Percentiles rank a stretch among this genome's conserved stretches.
These are phyloP conservation scores for Moesziomyces sp. DNA, from an alignment of 1,284 basidiomycete genomes.

Conservation along the genomic window DNA sequence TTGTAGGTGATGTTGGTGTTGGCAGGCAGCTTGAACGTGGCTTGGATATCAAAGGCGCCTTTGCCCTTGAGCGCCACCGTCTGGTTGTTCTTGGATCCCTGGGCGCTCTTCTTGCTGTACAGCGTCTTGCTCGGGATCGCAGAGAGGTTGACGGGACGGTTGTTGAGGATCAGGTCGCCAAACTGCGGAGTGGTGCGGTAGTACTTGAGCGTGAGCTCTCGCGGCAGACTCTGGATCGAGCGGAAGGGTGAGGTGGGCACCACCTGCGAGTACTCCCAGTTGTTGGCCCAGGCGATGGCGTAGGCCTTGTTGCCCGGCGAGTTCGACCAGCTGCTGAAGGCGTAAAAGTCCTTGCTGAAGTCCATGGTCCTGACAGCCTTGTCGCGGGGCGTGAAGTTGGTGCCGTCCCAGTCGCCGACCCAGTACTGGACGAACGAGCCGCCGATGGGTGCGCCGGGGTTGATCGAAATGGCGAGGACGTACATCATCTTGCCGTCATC, in stretches of 20 bases:
- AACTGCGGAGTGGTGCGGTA: slow-evolving; percentile 55
- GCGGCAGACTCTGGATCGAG: slow-evolving; percentile 66
- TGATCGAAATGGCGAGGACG: slow-evolving; percentile 57
- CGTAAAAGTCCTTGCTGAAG: slow-evolving; percentile 70
- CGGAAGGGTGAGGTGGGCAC: slow-evolving; percentile 69
- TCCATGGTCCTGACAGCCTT: slow-evolving; percentile 64
- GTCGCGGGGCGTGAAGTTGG: slow-evolving; percentile 67
- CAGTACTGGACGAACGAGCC: slow-evolving; percentile 69
- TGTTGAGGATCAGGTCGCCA: slow-evolving; percentile 65
- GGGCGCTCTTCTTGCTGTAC: slow-evolving; percentile 16
- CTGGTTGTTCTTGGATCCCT: slow-evolving; percentile 40
- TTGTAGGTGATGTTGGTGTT: slow-evolving; percentile 34
- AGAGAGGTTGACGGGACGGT: slow-evolving; percentile 61
- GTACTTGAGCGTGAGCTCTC: slow-evolving; percentile 63
- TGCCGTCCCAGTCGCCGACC: slow-evolving; percentile 69
- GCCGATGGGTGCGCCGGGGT: slow-evolving; percentile 63
- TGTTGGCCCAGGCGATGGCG: slow-evolving; percentile 69
- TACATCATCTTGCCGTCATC: slow-evolving; percentile 55
- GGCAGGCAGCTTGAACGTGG: slow-evolving; percentile 56
- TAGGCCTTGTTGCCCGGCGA: slow-evolving; percentile 56
- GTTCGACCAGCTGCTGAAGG: slow-evolving; percentile 68
- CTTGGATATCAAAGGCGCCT: slow-evolving; percentile 66
- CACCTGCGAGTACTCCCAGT: slow-evolving; percentile 69
- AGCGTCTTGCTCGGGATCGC: slow-evolving; percentile 49
- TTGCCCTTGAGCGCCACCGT: slow-evolving; percentile 57